Evolutionary conservation across 495 filamentous ascomycete genomes (phyloP), one percentile per base, ranked within the genome.

Genomic region (Pyrenopolyporus hunteri): DNA sequence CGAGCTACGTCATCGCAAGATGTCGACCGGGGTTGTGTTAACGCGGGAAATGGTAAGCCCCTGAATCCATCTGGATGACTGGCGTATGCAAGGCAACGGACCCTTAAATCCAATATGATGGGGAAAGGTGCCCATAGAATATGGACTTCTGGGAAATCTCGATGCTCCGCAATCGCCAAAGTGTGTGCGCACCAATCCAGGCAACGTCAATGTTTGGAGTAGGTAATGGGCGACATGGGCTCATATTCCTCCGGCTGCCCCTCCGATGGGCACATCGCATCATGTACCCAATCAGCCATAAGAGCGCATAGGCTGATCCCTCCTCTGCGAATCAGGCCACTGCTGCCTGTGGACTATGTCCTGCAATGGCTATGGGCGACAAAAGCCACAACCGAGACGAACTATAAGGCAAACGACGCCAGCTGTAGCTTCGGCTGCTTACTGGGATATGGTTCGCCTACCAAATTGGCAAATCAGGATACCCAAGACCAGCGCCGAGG

Each of bases 161-260:
- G 48, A 64, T 64, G 31, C 49, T 59, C 62, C 62, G 55, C 49
- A 55, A 64, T 55, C 55, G 55, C 49, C n/a, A 59, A 64, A 59
- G 32, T 9, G 4, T 17, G 16, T 23, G 19, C 28, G 28, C 19
- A 47, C 39, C 29, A 29, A 45, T 33, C 20, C n/a, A n/a, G 9
- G 9, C 28, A 59, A 56, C 13, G 32, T 46, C 19, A n/a, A 48
- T 49, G n/a, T n/a, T n/a, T n/a, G n/a, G n/a, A n/a, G n/a, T n/a
- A n/a, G n/a, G n/a, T n/a, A n/a, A n/a, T n/a, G n/a, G 16, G 29
- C 19, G 37, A 20, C 1, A 23, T 28, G 13, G 36, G 13, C 33
- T 60, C 45, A 44, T 65, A 59, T 45, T 51, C 49, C 55, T 59
- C 49, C 55, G 54, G 48, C 28, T 48, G 16, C 29, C 36, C 36